These are phyloP conservation scores for Dactylellina haptotyla DNA, from an alignment of 2,329 filamentous ascomycete genomes.

Conservation along the genomic window DNA sequence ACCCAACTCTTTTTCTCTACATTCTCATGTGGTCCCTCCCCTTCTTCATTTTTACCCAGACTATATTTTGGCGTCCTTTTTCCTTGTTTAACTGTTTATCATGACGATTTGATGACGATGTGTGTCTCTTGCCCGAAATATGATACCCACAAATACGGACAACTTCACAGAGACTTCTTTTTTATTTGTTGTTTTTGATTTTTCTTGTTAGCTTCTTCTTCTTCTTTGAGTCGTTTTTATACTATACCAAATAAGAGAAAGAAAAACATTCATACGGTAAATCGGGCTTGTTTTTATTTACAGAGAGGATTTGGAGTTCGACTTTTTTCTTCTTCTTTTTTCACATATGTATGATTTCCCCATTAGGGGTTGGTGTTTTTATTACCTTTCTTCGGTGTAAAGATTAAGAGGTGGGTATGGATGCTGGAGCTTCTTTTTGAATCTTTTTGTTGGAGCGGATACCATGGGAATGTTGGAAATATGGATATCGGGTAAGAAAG, in stretches of 20 bases:
- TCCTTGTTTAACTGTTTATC: not conserved
- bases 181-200: not conserved
- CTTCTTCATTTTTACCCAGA: conserved; percentile 11
- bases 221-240: not conserved
- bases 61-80: not conserved
- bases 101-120: not conserved
- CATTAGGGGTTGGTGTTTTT: not conserved
- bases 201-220: not conserved
- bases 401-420: too few species aligned
- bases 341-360: not conserved
- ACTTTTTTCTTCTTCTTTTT: not conserved
- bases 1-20: not conserved
- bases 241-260: not conserved
- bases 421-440: too few species aligned
- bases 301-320: conserved; percentile 29
- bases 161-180: conserved; percentile 15
- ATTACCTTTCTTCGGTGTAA: too few species aligned
- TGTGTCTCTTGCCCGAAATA: conserved; percentile 5
- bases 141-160: conserved; percentile 19
- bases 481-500: too few species aligned
- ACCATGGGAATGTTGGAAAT: too few species aligned
- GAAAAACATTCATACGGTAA: not conserved
- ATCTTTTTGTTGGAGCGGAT: too few species aligned
- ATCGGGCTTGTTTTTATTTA: not conserved
- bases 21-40: not conserved